These are phyloP conservation scores for Eucalyptus sp. DNA, from an alignment of 345 rosid species.

Conservation along the genomic window DNA sequence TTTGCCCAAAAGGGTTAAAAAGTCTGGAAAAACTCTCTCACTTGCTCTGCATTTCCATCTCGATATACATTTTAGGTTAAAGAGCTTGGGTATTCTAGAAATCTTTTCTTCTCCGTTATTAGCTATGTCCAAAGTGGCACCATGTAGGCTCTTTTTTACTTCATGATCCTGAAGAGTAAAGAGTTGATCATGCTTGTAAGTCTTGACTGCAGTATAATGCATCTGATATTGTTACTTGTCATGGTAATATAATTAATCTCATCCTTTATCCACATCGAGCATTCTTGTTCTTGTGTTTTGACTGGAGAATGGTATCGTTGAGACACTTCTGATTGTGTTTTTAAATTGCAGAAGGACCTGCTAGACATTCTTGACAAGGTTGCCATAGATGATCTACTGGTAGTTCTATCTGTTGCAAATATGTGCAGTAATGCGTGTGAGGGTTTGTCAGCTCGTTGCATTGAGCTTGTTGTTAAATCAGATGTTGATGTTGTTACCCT, in stretches of 20 bases:
- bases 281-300: not conserved
- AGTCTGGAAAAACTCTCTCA: not conserved
- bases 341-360: constrained; percentile 45
- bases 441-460: constrained; percentile 31
- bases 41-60: not conserved
- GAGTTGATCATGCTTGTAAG: not conserved
- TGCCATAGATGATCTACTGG: constrained; percentile 46
- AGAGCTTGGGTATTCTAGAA: not conserved
- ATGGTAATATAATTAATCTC: not conserved
- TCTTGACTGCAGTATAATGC: not conserved
- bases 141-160: not conserved
- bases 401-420: constrained; percentile 42
- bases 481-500: constrained; percentile 44
- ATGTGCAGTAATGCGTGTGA: constrained; percentile 46
- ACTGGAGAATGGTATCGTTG: not conserved
- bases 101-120: not conserved
- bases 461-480: constrained; percentile 45
- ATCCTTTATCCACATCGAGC: not conserved
- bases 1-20: not conserved
- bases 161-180: not conserved
- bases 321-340: not conserved
- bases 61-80: not conserved
- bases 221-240: not conserved
- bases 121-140: not conserved
- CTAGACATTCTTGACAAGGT: constrained; percentile 53